Base-by-base conservation (phyloP, 495 filamentous ascomycete genomes). In the Bacidia rubella region DNA sequence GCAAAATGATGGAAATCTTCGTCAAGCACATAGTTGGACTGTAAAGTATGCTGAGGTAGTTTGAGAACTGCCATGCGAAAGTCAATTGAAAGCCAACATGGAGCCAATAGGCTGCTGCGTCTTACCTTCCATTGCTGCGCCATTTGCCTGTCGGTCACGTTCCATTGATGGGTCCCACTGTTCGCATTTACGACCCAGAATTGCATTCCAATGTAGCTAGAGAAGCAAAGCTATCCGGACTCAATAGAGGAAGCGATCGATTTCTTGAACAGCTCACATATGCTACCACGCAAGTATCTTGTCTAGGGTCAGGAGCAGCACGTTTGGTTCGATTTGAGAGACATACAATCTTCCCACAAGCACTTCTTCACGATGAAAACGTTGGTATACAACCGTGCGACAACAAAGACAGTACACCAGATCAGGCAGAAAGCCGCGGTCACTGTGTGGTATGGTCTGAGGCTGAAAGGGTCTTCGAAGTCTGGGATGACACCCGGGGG, bases 321-420 rank as follows among this genome's bases (percentile, higher is more conserved):
- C 45, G 2, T 26, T 5, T 2, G 23, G 26, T 29, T n/a, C 11
- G 19, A 1, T 22, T 4, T 10, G n/a, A 0, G 17, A 25, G n/a
- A 15, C 58, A 12, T 47, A 60, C 60, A 61, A 52, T 61, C 59
- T 44, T 63, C 58, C 25, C 52, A 43, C 7, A 55, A 47, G 22
- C 56, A 11, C 29, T 38, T 52, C 35, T 51, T 55, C 2, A 57
- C 26, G n/a, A 59, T 49, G 19, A 35, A 55, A 11, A 20, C 51
- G 29, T 57, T 60, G 10, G 60, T 57, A 29, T 51, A 57, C 3
- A 57, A 35, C 1, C 57, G 54, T 22, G 51, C 49, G 7, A 40
- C 44, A 19, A 56, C 49, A 17, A 49, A 43, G 17, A 51, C 17
- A 15, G 49, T 53, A 10, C 43, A 52, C 3, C 48, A 20, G 11